Percentiles rank a stretch among this genome's conserved stretches.
phyloP scores from a whole-genome alignment of 768 basidiomycete species.

The Gymnopilus junonius region DNA sequence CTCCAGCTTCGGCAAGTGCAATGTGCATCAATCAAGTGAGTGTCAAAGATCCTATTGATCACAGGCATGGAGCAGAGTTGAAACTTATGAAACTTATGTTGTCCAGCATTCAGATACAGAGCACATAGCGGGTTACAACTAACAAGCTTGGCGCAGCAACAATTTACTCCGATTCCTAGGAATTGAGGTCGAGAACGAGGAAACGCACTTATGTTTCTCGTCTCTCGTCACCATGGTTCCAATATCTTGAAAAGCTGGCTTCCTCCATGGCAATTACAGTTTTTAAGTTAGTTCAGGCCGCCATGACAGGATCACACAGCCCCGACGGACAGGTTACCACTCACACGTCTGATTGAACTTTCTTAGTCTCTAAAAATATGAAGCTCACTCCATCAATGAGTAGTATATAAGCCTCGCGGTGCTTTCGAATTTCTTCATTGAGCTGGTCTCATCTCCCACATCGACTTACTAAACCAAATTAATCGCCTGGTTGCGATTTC shows the following conservation, averaged over 20 bases:
- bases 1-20: neutral
- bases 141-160: neutral
- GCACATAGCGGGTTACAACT: neutral
- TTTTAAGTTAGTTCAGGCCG: neutral
- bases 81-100: neutral
- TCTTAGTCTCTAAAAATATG: neutral
- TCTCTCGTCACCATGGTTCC: neutral
- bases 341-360: neutral
- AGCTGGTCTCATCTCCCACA: constrained; percentile 1
- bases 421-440: neutral
- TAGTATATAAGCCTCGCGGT: neutral
- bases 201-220: no score
- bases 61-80: neutral
- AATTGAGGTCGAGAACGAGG: neutral
- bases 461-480: neutral
- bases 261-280: neutral
- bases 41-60: neutral
- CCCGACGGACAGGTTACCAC: neutral
- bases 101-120: neutral
- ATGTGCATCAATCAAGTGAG: neutral
- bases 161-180: neutral
- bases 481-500: constrained; percentile 21
- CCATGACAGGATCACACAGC: neutral
- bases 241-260: neutral
- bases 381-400: neutral